These are phyloP conservation scores for Aspergillus aculeatinus DNA, from an alignment of 2,329 filamentous ascomycete species.

Conservation along the genomic window DNA sequence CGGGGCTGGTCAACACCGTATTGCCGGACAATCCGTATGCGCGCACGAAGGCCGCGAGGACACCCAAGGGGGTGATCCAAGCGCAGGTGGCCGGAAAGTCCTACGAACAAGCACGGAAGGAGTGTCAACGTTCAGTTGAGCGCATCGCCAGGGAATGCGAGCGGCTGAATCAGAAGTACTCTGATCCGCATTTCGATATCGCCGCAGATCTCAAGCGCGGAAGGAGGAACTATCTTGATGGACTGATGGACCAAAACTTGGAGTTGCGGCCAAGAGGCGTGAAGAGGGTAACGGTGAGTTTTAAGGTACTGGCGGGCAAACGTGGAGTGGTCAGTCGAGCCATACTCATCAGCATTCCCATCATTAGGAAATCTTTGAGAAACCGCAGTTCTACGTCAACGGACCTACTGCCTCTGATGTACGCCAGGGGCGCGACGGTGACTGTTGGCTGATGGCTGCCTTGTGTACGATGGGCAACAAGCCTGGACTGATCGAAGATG, in stretches of 20 bases:
- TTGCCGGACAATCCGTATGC: conserved; percentile 68
- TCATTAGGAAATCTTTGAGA: conserved; percentile 71
- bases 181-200: conserved; percentile 83
- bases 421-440: conserved; percentile 72
- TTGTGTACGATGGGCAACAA: conserved; percentile 75
- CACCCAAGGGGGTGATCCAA: conserved; percentile 54
- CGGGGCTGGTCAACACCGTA: conserved; percentile 70
- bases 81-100: conserved; percentile 62
- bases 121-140: conserved; percentile 63
- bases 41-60: conserved; percentile 58
- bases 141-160: conserved; percentile 65
- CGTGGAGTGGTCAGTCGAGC: neutral
- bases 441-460: conserved; percentile 85
- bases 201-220: conserved; percentile 69
- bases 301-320: neutral
- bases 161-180: conserved; percentile 79
- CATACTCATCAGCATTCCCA: neutral
- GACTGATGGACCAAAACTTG: conserved; percentile 38
- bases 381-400: conserved; percentile 74
- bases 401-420: conserved; percentile 75
- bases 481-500: conserved; percentile 65
- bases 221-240: conserved; percentile 53
- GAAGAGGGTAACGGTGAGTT: conserved; percentile 62
- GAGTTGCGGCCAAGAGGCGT: conserved; percentile 65
- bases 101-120: conserved; percentile 69